These are phyloP conservation scores for Ogataea parapolymorpha DNA, from an alignment of 805 yeast species.

Conservation along the genomic window DNA sequence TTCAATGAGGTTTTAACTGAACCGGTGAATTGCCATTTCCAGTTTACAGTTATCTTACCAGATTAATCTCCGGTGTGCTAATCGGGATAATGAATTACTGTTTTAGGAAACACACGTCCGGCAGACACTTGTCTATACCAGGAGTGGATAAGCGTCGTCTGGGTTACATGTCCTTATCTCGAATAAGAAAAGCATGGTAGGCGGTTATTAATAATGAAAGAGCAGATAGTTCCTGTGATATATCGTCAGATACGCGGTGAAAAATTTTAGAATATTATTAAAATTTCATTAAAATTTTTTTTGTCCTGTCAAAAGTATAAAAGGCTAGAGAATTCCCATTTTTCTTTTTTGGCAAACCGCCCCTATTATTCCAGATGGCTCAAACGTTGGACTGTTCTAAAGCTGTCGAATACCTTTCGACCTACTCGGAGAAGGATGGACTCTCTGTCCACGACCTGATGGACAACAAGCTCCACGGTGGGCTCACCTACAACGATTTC, in stretches of 20 bases:
- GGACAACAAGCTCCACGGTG: conserved; percentile 90
- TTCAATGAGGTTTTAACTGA: no score
- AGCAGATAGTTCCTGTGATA: no score
- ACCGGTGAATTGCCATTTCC: no score
- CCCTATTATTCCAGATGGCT: conserved; percentile 13
- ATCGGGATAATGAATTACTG: conserved; percentile 6
- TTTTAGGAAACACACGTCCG: neutral
- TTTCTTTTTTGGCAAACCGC: conserved; percentile 27
- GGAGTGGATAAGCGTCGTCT: no score
- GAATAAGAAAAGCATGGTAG: no score
- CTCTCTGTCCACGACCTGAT: conserved; percentile 77
- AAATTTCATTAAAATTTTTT: conserved; percentile 1
- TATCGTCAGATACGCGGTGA: neutral
- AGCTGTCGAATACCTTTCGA: conserved; percentile 65
- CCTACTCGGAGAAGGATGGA: conserved; percentile 78
- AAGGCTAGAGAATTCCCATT: conserved; percentile 5
- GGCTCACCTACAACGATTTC: conserved; percentile 96
- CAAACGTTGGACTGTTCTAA: conserved; percentile 39
- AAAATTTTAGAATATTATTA: conserved; percentile 3
- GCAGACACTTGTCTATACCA: no score
- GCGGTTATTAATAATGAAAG: no score
- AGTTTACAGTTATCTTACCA: neutral
- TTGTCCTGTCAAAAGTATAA: conserved; percentile 9
- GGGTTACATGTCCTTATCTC: no score
- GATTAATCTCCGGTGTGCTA: conserved; percentile 8